A percentile compares a stretch with the other conserved stretches of the same genome.
Conservation (phyloP, 2,329 filamentous ascomycete species). For the Akanthomyces uredinophilus region DNA sequence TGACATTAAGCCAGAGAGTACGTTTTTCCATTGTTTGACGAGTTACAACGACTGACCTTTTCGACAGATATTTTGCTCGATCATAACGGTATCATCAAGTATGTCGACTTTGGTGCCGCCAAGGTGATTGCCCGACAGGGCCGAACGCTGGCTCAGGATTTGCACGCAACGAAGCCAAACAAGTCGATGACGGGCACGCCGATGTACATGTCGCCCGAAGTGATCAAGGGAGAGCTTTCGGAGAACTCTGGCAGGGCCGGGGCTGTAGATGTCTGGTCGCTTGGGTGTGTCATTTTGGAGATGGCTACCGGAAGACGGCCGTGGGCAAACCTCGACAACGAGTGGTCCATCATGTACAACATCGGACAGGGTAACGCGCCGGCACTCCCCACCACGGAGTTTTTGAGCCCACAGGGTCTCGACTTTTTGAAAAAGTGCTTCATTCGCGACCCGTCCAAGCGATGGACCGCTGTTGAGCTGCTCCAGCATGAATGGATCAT, state of each 20-base stretch:
- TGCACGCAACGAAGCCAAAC: conserved; percentile 61
- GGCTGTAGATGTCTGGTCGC: conserved; percentile 90
- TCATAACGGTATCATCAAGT: conserved; percentile 97
- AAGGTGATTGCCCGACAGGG: conserved; percentile 95
- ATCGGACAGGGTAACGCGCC: conserved; percentile 96
- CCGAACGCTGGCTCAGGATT: conserved; percentile 67
- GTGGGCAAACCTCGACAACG: conserved; percentile 94
- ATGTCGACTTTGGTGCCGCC: conserved; percentile 95
- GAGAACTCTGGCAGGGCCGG: conserved; percentile 75
- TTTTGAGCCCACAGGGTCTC: conserved; percentile 77
- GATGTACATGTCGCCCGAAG: conserved; percentile 99
- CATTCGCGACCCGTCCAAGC: conserved; percentile 70
- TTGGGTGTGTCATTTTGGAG: conserved; percentile 93
- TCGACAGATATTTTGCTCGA: conserved; percentile 81
- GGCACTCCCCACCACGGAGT: conserved; percentile 73
- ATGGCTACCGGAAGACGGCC: conserved; percentile 94
- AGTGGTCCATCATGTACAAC: conserved; percentile 99
- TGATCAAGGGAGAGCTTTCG: conserved; percentile 83
- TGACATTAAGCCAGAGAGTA: conserved; percentile 96
- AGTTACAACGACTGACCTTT: conserved; percentile 17
- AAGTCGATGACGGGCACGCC: conserved; percentile 96
- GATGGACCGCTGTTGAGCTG: conserved; percentile 79
- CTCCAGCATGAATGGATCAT: conserved; percentile 91
- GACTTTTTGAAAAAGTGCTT: conserved; percentile 90
- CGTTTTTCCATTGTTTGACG: conserved; percentile 33